Percentiles rank a stretch among this genome's conserved stretches.
Conservation (phyloP, 257 asterid genomes). For the Capsicum pubescens region DNA sequence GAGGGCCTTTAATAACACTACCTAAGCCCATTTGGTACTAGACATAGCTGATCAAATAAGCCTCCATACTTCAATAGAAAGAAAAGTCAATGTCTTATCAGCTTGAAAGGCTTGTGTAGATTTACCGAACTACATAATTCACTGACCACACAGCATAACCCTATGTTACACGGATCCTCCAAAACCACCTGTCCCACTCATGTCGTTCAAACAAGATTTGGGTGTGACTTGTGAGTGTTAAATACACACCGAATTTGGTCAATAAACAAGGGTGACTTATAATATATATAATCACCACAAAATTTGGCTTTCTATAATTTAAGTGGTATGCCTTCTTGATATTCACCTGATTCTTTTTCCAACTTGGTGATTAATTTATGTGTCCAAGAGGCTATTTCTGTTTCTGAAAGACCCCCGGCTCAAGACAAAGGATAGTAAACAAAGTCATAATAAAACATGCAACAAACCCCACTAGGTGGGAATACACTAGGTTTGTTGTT, state of each 20-base stretch:
- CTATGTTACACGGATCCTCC: not conserved
- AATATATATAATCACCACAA: slow-evolving; percentile 1
- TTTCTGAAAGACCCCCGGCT: not conserved
- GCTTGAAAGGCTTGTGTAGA: slow-evolving; percentile 13
- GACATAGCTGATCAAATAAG: not conserved
- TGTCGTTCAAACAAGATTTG: not conserved
- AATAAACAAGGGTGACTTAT: not conserved
- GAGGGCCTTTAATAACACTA: not conserved
- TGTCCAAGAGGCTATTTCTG: not conserved
- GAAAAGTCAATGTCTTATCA: not conserved
- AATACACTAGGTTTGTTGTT: no score
- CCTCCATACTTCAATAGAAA: slow-evolving; percentile 15
- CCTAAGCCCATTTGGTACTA: slow-evolving; percentile 4
- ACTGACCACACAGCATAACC: not conserved
- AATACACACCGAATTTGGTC: not conserved
- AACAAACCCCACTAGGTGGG: no score
- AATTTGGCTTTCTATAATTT: not conserved
- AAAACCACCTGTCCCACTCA: not conserved
- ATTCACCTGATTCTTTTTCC: not conserved
- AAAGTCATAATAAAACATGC: no score
- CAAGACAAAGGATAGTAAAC: no score
- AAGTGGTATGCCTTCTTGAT: not conserved
- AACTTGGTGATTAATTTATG: not conserved
- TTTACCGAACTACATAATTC: not conserved
- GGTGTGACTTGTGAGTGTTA: not conserved